These are phyloP conservation scores for Penicillium sp. DNA, from an alignment of 2,329 filamentous ascomycete species.

Conservation along the genomic window DNA sequence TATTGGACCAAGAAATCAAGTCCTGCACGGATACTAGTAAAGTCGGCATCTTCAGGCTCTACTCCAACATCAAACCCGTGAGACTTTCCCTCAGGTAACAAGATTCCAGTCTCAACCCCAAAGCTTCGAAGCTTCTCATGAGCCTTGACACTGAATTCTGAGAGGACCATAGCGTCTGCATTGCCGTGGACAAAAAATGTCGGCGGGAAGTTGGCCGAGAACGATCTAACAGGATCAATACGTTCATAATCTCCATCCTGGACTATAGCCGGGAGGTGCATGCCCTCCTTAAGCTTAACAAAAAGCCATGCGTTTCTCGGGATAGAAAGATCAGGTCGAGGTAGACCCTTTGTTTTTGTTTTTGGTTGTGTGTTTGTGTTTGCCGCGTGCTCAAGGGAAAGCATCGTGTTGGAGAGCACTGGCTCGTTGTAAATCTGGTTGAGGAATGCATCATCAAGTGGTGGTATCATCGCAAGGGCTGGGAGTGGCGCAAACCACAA, in stretches of 20 bases:
- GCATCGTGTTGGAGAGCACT: not conserved
- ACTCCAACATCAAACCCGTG: not conserved
- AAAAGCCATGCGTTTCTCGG: not conserved
- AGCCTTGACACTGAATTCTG: not conserved
- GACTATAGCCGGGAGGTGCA: not conserved
- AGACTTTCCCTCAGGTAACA: not conserved
- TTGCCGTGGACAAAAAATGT: not conserved
- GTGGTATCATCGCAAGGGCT: not conserved
- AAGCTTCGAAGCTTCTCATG: not conserved
- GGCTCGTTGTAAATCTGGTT: not conserved
- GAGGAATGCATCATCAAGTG: not conserved
- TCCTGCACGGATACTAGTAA: not conserved
- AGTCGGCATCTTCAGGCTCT: not conserved
- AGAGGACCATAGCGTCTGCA: not conserved
- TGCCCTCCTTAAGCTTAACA: not conserved
- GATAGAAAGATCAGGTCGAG: not conserved
- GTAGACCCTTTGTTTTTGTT: not conserved
- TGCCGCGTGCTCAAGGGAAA: not conserved
- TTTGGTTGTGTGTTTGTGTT: not conserved
- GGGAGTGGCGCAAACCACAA: not conserved
- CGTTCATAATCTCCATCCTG: not conserved
- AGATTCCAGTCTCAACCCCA: not conserved
- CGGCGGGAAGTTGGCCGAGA: not conserved
- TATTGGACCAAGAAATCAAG: constrained; percentile 30
- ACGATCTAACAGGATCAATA: not conserved